phyloP scores from a whole-genome alignment of 768 basidiomycete species.

The Auriscalpium microsporum region DNA sequence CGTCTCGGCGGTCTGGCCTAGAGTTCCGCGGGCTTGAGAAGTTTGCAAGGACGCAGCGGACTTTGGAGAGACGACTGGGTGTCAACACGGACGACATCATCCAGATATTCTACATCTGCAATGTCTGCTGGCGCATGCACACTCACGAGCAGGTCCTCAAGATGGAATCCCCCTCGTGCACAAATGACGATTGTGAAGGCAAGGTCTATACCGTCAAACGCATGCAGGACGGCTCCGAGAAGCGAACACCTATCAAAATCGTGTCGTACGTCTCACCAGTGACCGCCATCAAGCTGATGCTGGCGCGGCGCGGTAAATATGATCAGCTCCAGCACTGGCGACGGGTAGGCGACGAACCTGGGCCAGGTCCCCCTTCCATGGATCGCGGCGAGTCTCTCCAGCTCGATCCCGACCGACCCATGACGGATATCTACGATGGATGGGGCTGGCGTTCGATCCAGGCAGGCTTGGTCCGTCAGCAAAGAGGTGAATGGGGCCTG shows the following conservation, averaged over 20 bases:
- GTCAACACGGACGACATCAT: slow-evolving; percentile 15
- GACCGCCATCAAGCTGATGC: slow-evolving; percentile 10
- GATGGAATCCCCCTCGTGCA: background rate
- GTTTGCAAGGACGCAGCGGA: slow-evolving; percentile 16
- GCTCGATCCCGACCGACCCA: slow-evolving; percentile 2
- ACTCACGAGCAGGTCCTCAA: background rate
- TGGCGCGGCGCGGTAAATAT: slow-evolving; percentile 17
- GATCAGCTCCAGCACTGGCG: slow-evolving; percentile 22
- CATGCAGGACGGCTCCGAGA: slow-evolving; percentile 1
- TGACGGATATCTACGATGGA: slow-evolving; percentile 21
- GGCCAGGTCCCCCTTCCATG: background rate
- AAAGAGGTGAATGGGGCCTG: slow-evolving; percentile 10
- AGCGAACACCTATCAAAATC: slow-evolving; percentile 17
- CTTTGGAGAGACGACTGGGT: slow-evolving; percentile 17
- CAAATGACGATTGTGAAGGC: slow-evolving; percentile 1
- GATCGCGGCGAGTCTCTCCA: slow-evolving; percentile 7
- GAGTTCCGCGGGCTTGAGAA: slow-evolving; percentile 7
- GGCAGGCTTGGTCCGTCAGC: slow-evolving; percentile 16
- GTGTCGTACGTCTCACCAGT: slow-evolving; percentile 17
- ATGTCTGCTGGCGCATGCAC: slow-evolving; percentile 17
- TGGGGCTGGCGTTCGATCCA: slow-evolving; percentile 20
- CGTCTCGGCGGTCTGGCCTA: background rate
- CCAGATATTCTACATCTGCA: slow-evolving; percentile 16
- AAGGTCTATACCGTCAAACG: slow-evolving; percentile 11
- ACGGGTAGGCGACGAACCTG: slow-evolving; percentile 10